Evolutionary conservation across 352 stramenopile genomes (phyloP).

Genomic region (Pythium guiyangense): DNA sequence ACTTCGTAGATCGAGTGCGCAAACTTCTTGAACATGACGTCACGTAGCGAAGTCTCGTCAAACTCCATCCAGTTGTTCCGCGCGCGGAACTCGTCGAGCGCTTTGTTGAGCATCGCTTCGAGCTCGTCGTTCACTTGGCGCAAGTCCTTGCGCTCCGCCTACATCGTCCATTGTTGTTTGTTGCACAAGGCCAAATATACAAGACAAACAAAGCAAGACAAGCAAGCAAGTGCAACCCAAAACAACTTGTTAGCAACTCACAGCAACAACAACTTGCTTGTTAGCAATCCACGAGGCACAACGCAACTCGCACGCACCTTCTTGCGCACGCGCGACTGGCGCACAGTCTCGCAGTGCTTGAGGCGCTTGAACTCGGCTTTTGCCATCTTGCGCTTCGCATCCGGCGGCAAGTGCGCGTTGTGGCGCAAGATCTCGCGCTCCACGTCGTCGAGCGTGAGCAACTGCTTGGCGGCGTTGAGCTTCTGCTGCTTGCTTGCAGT

Average conservation of each 20-base stretch:
- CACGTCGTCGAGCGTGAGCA: constrained; percentile 56
- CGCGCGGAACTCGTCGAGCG: constrained; percentile 29
- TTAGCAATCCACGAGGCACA: neutral
- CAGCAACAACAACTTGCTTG: too few species aligned
- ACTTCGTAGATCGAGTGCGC: constrained; percentile 75
- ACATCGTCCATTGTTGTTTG: constrained; percentile 15
- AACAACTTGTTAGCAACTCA: too few species aligned
- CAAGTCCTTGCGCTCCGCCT: constrained; percentile 47
- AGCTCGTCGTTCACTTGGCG: constrained; percentile 54
- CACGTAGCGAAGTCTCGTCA: constrained; percentile 39
- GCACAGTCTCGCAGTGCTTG: constrained; percentile 76
- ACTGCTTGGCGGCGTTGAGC: constrained; percentile 17
- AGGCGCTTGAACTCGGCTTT: constrained; percentile 71
- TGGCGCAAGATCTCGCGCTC: constrained; percentile 45
- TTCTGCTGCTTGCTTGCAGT: constrained; percentile 1
- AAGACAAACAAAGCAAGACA: neutral
- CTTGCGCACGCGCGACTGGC: constrained; percentile 73
- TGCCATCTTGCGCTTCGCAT: constrained; percentile 43
- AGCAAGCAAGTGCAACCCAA: neutral
- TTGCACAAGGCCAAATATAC: too few species aligned
- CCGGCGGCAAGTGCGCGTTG: constrained; percentile 33
- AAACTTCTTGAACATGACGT: constrained; percentile 62
- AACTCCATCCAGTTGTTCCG: constrained; percentile 46
- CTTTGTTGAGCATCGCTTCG: constrained; percentile 34
- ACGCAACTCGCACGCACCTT: constrained; percentile 27